Conservation (phyloP, 2,329 filamentous ascomycete species). For the Neofusicoccum cordaticola region DNA sequence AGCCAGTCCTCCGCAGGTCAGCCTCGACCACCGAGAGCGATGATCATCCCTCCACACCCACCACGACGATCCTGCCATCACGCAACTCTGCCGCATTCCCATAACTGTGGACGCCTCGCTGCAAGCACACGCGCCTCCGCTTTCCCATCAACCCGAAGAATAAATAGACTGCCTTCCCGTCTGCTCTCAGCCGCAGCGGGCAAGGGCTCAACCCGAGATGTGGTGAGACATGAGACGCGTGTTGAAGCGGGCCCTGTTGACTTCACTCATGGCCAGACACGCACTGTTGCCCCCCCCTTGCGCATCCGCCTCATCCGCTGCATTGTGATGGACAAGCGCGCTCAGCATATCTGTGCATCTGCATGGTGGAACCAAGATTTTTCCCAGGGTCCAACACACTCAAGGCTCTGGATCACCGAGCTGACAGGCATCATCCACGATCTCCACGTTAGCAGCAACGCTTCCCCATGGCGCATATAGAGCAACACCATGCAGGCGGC, state of each 20-base stretch:
- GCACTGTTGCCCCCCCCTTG: background rate
- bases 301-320: background rate
- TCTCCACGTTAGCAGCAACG: background rate
- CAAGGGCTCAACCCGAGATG: background rate
- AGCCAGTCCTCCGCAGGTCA: constrained; percentile 6
- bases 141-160: background rate
- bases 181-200: background rate
- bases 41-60: constrained; percentile 8
- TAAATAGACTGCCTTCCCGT: background rate
- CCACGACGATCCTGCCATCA: constrained; percentile 7
- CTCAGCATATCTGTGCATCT: background rate
- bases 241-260: constrained; percentile 3
- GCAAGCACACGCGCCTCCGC: background rate
- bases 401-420: background rate
- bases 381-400: background rate
- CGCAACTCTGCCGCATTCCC: background rate
- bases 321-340: background rate
- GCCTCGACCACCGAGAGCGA: background rate
- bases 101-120: background rate
- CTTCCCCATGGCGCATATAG: background rate
- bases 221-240: constrained; percentile 11
- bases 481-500: background rate
- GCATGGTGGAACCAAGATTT: background rate
- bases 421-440: constrained; percentile 4
- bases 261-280: background rate